These are phyloP conservation scores for Aquilaria yunnanensis DNA, from an alignment of 345 rosid genomes.

Conservation along the genomic window DNA sequence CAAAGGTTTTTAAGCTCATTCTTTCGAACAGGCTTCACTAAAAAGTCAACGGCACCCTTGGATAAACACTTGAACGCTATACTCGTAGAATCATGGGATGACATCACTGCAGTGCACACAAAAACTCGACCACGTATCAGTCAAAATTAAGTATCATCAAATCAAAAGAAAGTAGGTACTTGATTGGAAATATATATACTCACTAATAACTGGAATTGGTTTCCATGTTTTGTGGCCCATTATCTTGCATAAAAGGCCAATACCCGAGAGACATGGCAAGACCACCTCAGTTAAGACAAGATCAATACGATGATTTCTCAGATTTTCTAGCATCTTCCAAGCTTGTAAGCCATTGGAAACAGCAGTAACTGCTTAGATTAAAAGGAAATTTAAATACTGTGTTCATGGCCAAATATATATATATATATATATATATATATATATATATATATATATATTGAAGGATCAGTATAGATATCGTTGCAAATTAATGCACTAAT, in stretches of 20 bases:
- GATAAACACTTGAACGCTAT: slow-evolving; percentile 53
- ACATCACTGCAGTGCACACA: slow-evolving; percentile 46
- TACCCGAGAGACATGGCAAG: slow-evolving; percentile 47
- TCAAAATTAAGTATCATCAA: slow-evolving; percentile 13
- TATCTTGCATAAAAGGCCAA: slow-evolving; percentile 51
- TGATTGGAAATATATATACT: slow-evolving; percentile 18
- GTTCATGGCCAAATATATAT: too few relatives aligned
- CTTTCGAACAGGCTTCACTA: slow-evolving; percentile 56
- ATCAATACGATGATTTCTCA: slow-evolving; percentile 38
- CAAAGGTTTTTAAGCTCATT: slow-evolving; percentile 56
- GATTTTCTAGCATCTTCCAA: slow-evolving; percentile 46
- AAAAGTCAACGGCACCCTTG: slow-evolving; percentile 51
- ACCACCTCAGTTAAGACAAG: slow-evolving; percentile 54
- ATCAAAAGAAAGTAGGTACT: background rate
- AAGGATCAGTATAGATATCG: too few relatives aligned
- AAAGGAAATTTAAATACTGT: background rate
- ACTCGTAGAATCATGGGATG: slow-evolving; percentile 46
- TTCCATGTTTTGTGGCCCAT: slow-evolving; percentile 49
- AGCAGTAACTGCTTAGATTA: slow-evolving; percentile 30
- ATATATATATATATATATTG: too few relatives aligned
- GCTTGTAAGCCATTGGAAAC: slow-evolving; percentile 54
- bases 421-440: too few relatives aligned
- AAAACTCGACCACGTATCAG: slow-evolving; percentile 25
- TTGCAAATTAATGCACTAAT: too few relatives aligned
- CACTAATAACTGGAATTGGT: slow-evolving; percentile 50